Base-by-base conservation (phyloP, 495 filamentous ascomycete species). In the Aspergillus carlsbadensis region DNA sequence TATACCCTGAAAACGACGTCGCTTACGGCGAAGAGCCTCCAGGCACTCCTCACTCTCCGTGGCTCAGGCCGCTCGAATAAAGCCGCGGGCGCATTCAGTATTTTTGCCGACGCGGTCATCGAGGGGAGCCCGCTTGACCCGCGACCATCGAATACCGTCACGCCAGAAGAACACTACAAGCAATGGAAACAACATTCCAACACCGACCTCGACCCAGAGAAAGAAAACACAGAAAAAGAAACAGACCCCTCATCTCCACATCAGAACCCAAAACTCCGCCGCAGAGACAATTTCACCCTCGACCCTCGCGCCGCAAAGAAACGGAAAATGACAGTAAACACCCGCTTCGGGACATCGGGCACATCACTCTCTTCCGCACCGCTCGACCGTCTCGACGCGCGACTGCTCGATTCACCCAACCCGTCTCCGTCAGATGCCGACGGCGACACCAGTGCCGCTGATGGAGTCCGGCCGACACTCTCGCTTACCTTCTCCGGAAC, bases 51-150 rank as follows among this genome's bases (percentile, higher is more conserved):
- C 1, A 72, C 80, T 5, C 73, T 86, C 17, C 79, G 88, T 3
- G 91, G 91, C 5, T 70, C 84, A 0, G 87, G 83, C 0, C 75
- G 87, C 20, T 84, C 78, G 8, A 88, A 87, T 60, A 75, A 77
- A 3, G 86, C 89, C 3, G 82, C 81, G 7, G 91, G 90, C 1
- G 90, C 87, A 10, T 96, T 89, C 81, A 81, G 86, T 49, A 78
- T 91, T 5, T 96, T 94, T 61, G 82, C 85, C 3, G 85, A 88
- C 52, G 80, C 83, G 26, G 81, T 74, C 18, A 60, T 78, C 17
- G 80, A 79, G 45, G 80, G 81, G 42, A 83, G 76, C 21, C 85
- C 84, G 20, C 57, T 90, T 41, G 81, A 86, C 47, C 71, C 77
- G 24, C 66, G 76, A 60, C 73, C 68, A 8, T 63, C 74, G 11